These are phyloP conservation scores for Silene coronaria DNA, from an alignment of 179 eudicot species.

Conservation along the genomic window DNA sequence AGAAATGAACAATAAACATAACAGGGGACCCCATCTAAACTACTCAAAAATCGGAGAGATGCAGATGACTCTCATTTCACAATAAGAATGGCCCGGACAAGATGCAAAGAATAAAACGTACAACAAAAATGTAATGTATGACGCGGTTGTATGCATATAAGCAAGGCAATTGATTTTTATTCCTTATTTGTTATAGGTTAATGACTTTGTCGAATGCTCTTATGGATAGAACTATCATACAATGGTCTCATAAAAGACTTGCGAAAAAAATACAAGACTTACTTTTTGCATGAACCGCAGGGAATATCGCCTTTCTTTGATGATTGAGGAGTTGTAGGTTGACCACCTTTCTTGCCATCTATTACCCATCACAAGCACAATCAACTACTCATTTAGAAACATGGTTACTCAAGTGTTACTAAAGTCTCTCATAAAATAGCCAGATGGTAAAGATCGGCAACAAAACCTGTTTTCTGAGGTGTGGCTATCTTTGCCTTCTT, in stretches of 20 bases:
- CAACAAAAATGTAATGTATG: neutral
- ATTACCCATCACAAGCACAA: neutral
- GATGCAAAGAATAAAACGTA: neutral
- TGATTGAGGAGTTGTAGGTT: conserved; percentile 37
- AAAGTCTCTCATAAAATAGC: neutral
- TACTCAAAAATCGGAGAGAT: neutral
- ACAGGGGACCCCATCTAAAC: neutral
- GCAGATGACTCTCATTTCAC: too few relatives aligned
- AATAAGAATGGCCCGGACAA: too few relatives aligned
- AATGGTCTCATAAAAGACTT: too few relatives aligned
- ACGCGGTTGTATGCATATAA: too few relatives aligned
- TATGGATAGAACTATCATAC: neutral
- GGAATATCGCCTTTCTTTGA: conserved; percentile 27
- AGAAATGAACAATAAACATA: too few relatives aligned
- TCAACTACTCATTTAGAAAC: neutral
- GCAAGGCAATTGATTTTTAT: too few relatives aligned
- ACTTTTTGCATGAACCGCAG: conserved; percentile 33
- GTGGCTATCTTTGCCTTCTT: conserved; percentile 49
- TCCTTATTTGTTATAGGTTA: too few relatives aligned
- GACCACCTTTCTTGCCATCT: conserved; percentile 40
- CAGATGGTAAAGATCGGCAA: neutral
- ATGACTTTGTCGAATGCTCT: neutral
- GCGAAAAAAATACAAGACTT: neutral
- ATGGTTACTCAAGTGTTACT: neutral
- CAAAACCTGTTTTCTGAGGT: conserved; percentile 47